phyloP scores from a whole-genome alignment of 2,329 filamentous ascomycete genomes.

The Aspergillus pseudonomiae region DNA sequence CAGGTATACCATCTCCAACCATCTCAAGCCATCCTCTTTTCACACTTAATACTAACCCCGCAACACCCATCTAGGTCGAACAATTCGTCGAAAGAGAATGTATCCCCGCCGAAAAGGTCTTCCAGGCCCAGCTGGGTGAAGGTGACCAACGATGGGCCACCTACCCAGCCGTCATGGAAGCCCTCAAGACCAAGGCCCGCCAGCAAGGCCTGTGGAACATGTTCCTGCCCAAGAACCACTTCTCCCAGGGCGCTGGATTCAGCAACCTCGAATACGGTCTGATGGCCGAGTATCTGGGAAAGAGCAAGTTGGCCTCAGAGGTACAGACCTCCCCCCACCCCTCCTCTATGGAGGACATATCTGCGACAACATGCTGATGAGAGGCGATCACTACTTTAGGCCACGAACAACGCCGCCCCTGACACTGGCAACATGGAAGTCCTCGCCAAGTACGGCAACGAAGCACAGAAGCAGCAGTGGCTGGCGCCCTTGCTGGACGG shows the following conservation, averaged over 20 bases:
- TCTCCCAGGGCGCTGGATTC: conserved; percentile 92
- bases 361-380: background rate
- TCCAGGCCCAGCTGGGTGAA: conserved; percentile 76
- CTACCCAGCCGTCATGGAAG: conserved; percentile 81
- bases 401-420: conserved; percentile 85
- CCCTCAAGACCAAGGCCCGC: conserved; percentile 81
- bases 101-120: conserved; percentile 79
- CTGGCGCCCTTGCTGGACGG: conserved; percentile 79
- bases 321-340: conserved; percentile 28
- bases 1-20: conserved; percentile 50
- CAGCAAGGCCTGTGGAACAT: conserved; percentile 95
- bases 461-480: conserved; percentile 83
- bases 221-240: conserved; percentile 94
- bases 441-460: conserved; percentile 85
- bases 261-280: conserved; percentile 95
- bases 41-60: conserved; percentile 7
- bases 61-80: conserved; percentile 64
- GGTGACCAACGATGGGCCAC: conserved; percentile 76
- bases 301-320: conserved; percentile 79
- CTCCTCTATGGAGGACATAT: background rate
- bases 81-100: conserved; percentile 98
- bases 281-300: conserved; percentile 95
- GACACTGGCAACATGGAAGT: conserved; percentile 98
- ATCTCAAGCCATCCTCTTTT: background rate
- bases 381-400: conserved; percentile 43